Evolutionary conservation across 2,329 filamentous ascomycete genomes (phyloP).

Genomic region (Penicillium sp.): DNA sequence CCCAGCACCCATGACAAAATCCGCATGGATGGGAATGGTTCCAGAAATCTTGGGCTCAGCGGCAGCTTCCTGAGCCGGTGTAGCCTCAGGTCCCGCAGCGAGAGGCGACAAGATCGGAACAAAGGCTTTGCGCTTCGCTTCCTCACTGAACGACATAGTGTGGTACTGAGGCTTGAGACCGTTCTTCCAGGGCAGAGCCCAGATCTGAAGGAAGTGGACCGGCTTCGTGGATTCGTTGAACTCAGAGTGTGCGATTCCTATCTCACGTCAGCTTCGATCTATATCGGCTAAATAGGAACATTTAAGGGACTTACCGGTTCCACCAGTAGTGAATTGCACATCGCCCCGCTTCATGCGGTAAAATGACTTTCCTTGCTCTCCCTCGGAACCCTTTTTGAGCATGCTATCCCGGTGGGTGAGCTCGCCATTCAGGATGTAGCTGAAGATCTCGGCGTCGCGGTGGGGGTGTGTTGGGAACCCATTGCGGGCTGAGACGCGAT

Average conservation of each 20-base stretch:
- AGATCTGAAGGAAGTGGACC: conserved; percentile 87
- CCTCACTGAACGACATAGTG: conserved; percentile 71
- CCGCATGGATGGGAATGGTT: conserved; percentile 82
- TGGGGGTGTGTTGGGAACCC: conserved; percentile 87
- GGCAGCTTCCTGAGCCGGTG: conserved; percentile 62
- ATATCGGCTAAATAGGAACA: background rate
- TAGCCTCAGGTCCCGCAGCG: conserved; percentile 66
- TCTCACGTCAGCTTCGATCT: conserved; percentile 2
- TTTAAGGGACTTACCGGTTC: conserved; percentile 57
- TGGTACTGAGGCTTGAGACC: conserved; percentile 76
- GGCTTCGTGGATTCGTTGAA: conserved; percentile 73
- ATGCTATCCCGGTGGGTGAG: conserved; percentile 87
- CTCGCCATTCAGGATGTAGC: conserved; percentile 81
- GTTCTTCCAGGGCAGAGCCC: conserved; percentile 76
- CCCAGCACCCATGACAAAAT: conserved; percentile 79
- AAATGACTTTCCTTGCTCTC: conserved; percentile 62
- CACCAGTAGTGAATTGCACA: conserved; percentile 89
- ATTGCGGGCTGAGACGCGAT: conserved; percentile 71
- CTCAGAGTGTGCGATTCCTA: conserved; percentile 76
- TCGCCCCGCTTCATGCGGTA: conserved; percentile 75
- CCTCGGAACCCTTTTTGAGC: conserved; percentile 69
- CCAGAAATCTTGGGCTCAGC: conserved; percentile 62
- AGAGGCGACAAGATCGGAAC: conserved; percentile 76
- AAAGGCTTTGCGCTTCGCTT: conserved; percentile 69
- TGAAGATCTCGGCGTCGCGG: conserved; percentile 87